phyloP scores from a whole-genome alignment of 2,329 filamentous ascomycete species.

The Fusarium sp. region DNA sequence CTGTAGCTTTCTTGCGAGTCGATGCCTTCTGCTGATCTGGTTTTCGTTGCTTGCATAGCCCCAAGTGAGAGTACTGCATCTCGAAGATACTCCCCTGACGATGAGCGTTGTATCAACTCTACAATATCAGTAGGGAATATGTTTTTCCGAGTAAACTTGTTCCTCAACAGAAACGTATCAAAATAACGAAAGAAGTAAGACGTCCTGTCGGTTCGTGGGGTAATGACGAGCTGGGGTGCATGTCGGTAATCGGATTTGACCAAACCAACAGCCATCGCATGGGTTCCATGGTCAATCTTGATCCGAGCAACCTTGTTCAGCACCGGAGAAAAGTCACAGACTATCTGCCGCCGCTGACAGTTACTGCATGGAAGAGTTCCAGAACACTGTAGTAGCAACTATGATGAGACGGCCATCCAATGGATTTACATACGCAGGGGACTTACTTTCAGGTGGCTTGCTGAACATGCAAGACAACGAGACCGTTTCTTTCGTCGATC shows the following conservation, averaged over 20 bases:
- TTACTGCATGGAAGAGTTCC: conserved; percentile 46
- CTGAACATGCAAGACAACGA: conserved; percentile 46
- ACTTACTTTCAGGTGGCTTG: conserved; percentile 50
- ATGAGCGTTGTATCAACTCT: conserved; percentile 31
- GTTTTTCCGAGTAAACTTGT: conserved; percentile 41
- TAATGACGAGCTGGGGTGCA: neutral
- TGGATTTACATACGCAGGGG: too few species aligned
- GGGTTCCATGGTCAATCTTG: conserved; percentile 32
- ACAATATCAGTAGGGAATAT: conserved; percentile 33
- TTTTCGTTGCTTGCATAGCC: conserved; percentile 46
- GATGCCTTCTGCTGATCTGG: conserved; percentile 9
- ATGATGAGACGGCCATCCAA: too few species aligned
- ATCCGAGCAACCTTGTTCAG: conserved; percentile 22
- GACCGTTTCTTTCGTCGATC: conserved; percentile 48
- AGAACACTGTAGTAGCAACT: conserved; percentile 42
- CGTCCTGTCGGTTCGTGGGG: conserved; percentile 20
- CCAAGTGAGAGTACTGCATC: conserved; percentile 48
- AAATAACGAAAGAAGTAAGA: conserved; percentile 46
- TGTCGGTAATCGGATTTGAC: neutral
- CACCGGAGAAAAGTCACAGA: conserved; percentile 37
- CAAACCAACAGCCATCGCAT: conserved; percentile 9
- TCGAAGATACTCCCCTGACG: conserved; percentile 29
- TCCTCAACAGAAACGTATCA: conserved; percentile 43
- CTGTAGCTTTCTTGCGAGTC: neutral
- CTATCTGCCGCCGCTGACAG: conserved; percentile 41